phyloP scores from a whole-genome alignment of 352 stramenopile genomes.

The Phytopythium mirpurense region DNA sequence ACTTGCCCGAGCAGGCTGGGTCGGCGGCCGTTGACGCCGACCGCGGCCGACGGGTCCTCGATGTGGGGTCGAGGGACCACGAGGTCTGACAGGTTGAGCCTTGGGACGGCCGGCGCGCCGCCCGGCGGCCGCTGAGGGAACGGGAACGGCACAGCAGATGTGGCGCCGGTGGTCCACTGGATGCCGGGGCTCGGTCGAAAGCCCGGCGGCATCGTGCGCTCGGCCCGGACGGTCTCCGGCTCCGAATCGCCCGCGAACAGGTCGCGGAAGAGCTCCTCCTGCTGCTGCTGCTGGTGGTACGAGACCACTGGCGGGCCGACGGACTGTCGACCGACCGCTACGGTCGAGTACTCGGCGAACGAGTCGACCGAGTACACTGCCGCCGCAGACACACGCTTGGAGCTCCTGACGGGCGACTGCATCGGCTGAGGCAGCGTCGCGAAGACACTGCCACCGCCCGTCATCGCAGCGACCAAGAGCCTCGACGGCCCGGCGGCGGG shows the following conservation, averaged over 20 bases:
- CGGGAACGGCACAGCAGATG: slow-evolving; percentile 8
- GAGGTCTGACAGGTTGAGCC: slow-evolving; percentile 41
- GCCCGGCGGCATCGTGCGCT: background rate
- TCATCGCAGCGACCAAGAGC: background rate
- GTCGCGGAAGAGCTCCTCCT: slow-evolving; percentile 68
- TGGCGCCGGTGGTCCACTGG: background rate
- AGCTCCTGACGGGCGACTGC: background rate
- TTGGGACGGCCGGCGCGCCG: slow-evolving; percentile 16
- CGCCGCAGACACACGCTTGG: background rate
- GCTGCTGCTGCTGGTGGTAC: slow-evolving; percentile 15
- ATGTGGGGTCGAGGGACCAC: slow-evolving; percentile 27
- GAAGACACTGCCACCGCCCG: slow-evolving; percentile 1
- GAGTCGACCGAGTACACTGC: slow-evolving; percentile 44
- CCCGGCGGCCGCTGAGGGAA: slow-evolving; percentile 2
- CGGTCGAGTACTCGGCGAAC: slow-evolving; percentile 44
- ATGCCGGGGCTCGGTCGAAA: background rate
- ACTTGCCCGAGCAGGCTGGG: slow-evolving; percentile 8
- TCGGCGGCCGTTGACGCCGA: slow-evolving; percentile 2
- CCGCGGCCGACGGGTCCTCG: slow-evolving; percentile 5
- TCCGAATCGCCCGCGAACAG: slow-evolving; percentile 36
- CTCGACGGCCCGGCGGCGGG: background rate
- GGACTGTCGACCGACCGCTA: slow-evolving; percentile 5
- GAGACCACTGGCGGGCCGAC: slow-evolving; percentile 1
- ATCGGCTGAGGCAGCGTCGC: slow-evolving; percentile 7
- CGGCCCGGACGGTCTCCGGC: background rate